Evolutionary conservation across 306 rosid genomes (phyloP).

Genomic region (Vigna nakashimae): DNA sequence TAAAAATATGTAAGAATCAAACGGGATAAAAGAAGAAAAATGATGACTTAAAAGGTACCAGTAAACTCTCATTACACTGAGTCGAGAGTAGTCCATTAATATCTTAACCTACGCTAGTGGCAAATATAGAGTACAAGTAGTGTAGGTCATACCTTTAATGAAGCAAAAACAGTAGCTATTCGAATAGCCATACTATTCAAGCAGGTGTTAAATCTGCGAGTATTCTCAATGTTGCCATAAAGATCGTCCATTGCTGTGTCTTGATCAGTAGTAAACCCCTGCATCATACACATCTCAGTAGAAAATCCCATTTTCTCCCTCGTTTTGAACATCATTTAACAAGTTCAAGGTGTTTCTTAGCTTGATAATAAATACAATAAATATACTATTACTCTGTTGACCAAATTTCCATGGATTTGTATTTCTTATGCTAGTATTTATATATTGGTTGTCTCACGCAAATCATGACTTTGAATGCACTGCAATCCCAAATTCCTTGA

Average conservation of each 20-base stretch:
- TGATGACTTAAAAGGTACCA: conserved; percentile 2
- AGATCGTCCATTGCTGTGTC: conserved; percentile 80
- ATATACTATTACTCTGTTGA: neutral
- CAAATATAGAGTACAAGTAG: conserved; percentile 19
- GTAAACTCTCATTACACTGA: conserved; percentile 10
- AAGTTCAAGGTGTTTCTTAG: conserved; percentile 27
- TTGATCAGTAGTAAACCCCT: conserved; percentile 92
- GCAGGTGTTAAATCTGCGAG: conserved; percentile 67
- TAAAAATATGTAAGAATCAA: conserved; percentile 11
- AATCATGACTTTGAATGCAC: conserved; percentile 1
- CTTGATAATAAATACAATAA: conserved; percentile 30
- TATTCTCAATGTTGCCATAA: conserved; percentile 62
- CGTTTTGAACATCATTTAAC: conserved; percentile 18
- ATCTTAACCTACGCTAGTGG: conserved; percentile 6
- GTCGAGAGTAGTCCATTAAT: conserved; percentile 11
- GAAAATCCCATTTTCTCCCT: conserved; percentile 35
- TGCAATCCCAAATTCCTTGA: neutral
- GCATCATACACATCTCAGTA: conserved; percentile 43
- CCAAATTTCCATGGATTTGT: too few relatives aligned
- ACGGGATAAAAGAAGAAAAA: neutral
- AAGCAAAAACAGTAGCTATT: conserved; percentile 93
- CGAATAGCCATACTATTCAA: conserved; percentile 82
- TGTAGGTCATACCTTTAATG: conserved; percentile 65
- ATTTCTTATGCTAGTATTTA: neutral
- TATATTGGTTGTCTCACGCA: conserved; percentile 8